Evolutionary conservation across 306 rosid species (phyloP), one percentile per base, ranked within the genome.

Genomic region (Rosa chinensis): DNA sequence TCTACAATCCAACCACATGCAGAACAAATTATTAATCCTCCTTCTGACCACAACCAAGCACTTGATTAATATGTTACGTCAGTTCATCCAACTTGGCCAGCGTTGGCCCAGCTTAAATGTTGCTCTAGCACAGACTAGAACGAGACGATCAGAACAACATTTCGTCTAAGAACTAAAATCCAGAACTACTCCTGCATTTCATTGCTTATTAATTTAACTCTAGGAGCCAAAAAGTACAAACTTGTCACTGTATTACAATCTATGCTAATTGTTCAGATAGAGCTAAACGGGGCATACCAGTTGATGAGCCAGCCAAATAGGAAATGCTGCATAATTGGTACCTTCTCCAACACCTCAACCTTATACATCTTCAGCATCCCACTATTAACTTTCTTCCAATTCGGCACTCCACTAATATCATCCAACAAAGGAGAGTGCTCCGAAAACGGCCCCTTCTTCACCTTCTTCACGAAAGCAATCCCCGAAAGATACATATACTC

Each of bases 291-390:
- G 3, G 10, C 80, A 32, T 86, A 96, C 98, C 99, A 96, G 61
- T 90, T 84, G 79, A 96, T 91, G 49, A 96, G 94, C 79, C 91
- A 91, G 44, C 98, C 99, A 66, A 91, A 96, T 14, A 93, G 98
- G 69, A 96, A 93, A 87, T 96, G 99, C 87, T 96, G 99, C 99
- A 96, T 96, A 64, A 96, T 96, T 59, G 99, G 99, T 66, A 96
- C 94, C 85, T 96, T 96, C 92, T 88, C 99, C 93, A 96, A 82
- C 48, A 95, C 98, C 91, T 96, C 99, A 45, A 86, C 97, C 85
- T 90, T 93, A 67, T 96, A 96, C 99, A 96, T 96, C 92, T 96
- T 96, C 69, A 93, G 93, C 88, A 96, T 82, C 52, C 99, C 99
- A 72, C 94, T 80, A 21, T 96, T 93, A 13, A 96, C 99, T 76